Conservation (phyloP, 2,329 filamentous ascomycete species). For the Aspergillus luchuensis region DNA sequence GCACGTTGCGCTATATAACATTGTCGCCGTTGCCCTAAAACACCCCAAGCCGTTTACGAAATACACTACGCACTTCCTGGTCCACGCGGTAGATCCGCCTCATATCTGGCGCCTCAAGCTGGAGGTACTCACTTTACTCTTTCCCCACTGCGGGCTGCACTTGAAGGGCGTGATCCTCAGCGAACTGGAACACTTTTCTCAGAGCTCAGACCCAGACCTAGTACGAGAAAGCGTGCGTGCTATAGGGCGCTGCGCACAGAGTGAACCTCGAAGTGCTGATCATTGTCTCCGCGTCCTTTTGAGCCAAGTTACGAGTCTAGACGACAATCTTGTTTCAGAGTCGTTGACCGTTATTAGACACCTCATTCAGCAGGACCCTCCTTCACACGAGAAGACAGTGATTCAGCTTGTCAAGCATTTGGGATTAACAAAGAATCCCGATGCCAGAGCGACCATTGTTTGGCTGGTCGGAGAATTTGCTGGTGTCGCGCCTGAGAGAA, state of each 20-base stretch:
- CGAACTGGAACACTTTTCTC: slow-evolving; percentile 91
- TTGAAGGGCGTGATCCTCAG: slow-evolving; percentile 85
- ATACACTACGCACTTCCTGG: slow-evolving; percentile 85
- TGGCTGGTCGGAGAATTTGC: slow-evolving; percentile 97
- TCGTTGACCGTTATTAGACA: slow-evolving; percentile 93
- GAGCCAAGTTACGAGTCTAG: slow-evolving; percentile 82
- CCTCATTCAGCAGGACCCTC: slow-evolving; percentile 87
- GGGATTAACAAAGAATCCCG: slow-evolving; percentile 81
- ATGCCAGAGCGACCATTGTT: slow-evolving; percentile 89
- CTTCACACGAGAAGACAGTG: slow-evolving; percentile 79
- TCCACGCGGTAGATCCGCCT: slow-evolving; percentile 75
- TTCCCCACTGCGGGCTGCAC: slow-evolving; percentile 74
- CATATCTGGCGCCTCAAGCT: slow-evolving; percentile 90
- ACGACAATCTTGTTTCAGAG: slow-evolving; percentile 86
- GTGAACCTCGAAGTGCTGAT: slow-evolving; percentile 67
- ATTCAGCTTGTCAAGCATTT: slow-evolving; percentile 87
- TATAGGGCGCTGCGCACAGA: slow-evolving; percentile 90
- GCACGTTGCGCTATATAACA: slow-evolving; percentile 87
- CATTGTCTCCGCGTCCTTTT: slow-evolving; percentile 82
- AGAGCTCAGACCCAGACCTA: slow-evolving; percentile 70
- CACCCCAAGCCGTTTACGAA: slow-evolving; percentile 79
- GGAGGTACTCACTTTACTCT: slow-evolving; percentile 86
- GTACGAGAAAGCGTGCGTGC: slow-evolving; percentile 88
- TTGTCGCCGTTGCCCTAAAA: slow-evolving; percentile 84
- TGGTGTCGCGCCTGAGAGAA: slow-evolving; percentile 75